Evolutionary conservation across 2,329 filamentous ascomycete genomes (phyloP).

Genomic region (Chrysoporthe austroafricana): DNA sequence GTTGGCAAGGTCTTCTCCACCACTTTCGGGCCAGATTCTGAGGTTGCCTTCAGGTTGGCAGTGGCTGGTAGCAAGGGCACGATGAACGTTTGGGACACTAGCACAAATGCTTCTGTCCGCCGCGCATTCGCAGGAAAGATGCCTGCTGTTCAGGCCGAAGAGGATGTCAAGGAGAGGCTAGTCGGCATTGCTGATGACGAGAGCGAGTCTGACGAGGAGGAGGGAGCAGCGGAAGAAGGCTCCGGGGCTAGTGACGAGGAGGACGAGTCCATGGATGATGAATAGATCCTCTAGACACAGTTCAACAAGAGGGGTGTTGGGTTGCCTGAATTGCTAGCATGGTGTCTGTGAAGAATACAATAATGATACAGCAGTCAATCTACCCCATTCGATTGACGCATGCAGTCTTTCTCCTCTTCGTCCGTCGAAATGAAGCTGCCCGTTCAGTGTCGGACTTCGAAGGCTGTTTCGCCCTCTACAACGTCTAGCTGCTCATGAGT

Average conservation of each 20-base stretch:
- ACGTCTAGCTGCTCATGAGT: constrained; percentile 69
- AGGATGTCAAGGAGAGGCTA: constrained; percentile 73
- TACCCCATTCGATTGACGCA: neutral
- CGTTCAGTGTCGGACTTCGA: constrained; percentile 55
- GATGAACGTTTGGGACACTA: constrained; percentile 94
- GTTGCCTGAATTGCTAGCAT: neutral
- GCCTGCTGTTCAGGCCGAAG: constrained; percentile 57
- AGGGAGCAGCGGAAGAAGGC: constrained; percentile 51
- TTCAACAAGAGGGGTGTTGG: neutral
- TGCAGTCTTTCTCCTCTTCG: neutral
- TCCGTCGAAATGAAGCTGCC: neutral
- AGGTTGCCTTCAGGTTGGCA: constrained; percentile 89
- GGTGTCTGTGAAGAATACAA: neutral
- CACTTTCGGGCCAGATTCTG: constrained; percentile 84
- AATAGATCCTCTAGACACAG: constrained; percentile 40
- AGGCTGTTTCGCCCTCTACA: constrained; percentile 69
- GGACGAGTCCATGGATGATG: constrained; percentile 62
- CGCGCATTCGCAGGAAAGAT: constrained; percentile 79
- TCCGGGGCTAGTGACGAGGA: constrained; percentile 43
- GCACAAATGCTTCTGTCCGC: constrained; percentile 87
- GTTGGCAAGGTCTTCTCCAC: constrained; percentile 95
- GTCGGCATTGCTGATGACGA: constrained; percentile 73
- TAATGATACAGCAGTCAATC: constrained; percentile 10
- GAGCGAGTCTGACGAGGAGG: constrained; percentile 68
- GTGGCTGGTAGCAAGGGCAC: constrained; percentile 93